A percentile compares a stretch with the other conserved stretches of the same genome.
Evolutionary conservation across 768 basidiomycete species (phyloP).

Genomic region (Gelatoporia subvermispora): DNA sequence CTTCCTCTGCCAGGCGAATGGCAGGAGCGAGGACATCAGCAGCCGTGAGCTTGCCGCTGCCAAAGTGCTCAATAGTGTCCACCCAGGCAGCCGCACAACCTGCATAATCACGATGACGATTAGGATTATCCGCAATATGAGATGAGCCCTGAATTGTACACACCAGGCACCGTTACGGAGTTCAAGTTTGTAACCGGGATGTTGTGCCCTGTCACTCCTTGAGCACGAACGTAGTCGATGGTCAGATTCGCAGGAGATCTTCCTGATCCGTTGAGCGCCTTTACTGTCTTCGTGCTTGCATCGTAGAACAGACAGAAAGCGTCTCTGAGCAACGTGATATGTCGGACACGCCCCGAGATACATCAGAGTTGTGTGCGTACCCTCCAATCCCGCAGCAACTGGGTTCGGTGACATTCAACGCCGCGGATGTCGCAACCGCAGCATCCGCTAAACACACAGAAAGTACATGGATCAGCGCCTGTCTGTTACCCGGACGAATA

Average conservation of each 20-base stretch:
- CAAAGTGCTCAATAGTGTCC: slow-evolving; percentile 80
- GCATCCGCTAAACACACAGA: slow-evolving; percentile 66
- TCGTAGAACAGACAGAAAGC: slow-evolving; percentile 94
- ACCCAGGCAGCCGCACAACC: slow-evolving; percentile 96
- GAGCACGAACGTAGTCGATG: slow-evolving; percentile 63
- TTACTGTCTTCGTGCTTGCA: slow-evolving; percentile 74
- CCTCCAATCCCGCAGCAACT: slow-evolving; percentile 91
- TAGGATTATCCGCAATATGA: slow-evolving; percentile 4
- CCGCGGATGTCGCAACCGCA: slow-evolving; percentile 89
- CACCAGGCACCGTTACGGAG: slow-evolving; percentile 85
- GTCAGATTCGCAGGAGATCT: slow-evolving; percentile 76
- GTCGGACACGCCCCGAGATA: not conserved
- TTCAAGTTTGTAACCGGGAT: slow-evolving; percentile 85
- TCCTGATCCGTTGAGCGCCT: slow-evolving; percentile 91
- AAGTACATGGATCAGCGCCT: not conserved
- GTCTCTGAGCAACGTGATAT: slow-evolving; percentile 48
- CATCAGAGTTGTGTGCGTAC: slow-evolving; percentile 31
- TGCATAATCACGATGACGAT: slow-evolving; percentile 22
- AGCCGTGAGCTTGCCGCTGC: slow-evolving; percentile 63
- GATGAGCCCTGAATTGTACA: slow-evolving; percentile 7
- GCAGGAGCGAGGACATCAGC: slow-evolving; percentile 84
- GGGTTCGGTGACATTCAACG: slow-evolving; percentile 88
- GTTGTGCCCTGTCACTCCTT: slow-evolving; percentile 58
- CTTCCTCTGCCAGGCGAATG: slow-evolving; percentile 86
- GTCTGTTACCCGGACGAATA: not conserved